phyloP scores from a whole-genome alignment of 176 grass and related monocot species.

The Otatea glauca region DNA sequence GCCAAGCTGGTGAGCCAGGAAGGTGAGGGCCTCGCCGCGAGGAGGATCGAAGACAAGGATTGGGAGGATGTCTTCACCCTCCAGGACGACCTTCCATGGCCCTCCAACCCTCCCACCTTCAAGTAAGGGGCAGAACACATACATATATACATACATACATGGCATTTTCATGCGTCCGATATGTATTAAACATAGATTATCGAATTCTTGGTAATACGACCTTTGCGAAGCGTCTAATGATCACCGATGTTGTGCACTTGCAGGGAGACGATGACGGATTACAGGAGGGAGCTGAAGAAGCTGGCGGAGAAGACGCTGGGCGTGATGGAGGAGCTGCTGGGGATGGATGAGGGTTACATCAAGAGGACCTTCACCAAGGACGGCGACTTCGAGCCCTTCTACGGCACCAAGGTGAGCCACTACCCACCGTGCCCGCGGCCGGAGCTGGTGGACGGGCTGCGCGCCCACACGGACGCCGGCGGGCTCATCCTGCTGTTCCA shows the following conservation, averaged over 20 bases:
- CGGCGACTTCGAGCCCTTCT: constrained; percentile 56
- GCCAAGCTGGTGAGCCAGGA: constrained; percentile 41
- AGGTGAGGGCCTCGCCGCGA: constrained; percentile 25
- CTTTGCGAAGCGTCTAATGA: neutral
- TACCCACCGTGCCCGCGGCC: constrained; percentile 80
- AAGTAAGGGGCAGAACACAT: constrained; percentile 34
- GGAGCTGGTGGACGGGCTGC: constrained; percentile 71
- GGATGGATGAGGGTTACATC: constrained; percentile 61
- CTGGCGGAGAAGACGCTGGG: constrained; percentile 65
- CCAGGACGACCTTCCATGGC: constrained; percentile 72
- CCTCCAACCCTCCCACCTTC: constrained; percentile 75
- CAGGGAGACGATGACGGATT: constrained; percentile 93
- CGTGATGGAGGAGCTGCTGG: constrained; percentile 82
- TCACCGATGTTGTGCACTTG: neutral
- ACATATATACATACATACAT: too few species aligned
- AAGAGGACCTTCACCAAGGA: constrained; percentile 56
- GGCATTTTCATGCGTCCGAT: neutral
- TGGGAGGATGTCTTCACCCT: constrained; percentile 89
- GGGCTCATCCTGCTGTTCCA: constrained; percentile 92
- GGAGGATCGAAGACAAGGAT: constrained; percentile 55
- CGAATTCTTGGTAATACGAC: too few species aligned
- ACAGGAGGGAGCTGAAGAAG: constrained; percentile 68
- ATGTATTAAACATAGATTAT: too few species aligned
- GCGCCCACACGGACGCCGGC: constrained; percentile 91
- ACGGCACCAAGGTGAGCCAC: constrained; percentile 83